Evolutionary conservation across 73 alveolate genomes (phyloP).

Genomic region (Symbiodinium natans): DNA sequence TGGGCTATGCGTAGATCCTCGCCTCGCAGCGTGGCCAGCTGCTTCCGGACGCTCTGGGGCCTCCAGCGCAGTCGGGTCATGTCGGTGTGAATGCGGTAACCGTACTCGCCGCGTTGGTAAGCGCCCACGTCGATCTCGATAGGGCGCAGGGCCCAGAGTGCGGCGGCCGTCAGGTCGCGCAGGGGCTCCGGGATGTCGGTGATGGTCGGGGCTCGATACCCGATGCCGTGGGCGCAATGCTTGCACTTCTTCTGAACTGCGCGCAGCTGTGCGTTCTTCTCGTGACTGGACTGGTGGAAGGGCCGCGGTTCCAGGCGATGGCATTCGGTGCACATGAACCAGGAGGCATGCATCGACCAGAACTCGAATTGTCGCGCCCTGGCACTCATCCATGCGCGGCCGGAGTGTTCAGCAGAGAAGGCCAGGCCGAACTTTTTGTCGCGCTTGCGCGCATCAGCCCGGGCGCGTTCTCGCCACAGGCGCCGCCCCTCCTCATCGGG

Average conservation of each 20-base stretch:
- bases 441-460: too few relatives aligned
- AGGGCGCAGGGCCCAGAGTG: conserved; percentile 8
- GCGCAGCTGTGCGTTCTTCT: too few relatives aligned
- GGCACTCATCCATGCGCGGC: neutral
- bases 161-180: neutral
- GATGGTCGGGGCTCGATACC: neutral
- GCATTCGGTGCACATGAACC: neutral
- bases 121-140: neutral
- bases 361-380: neutral
- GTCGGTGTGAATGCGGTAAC: neutral
- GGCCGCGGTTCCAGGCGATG: neutral
- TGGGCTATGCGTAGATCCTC: neutral
- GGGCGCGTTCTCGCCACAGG: too few relatives aligned
- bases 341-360: neutral
- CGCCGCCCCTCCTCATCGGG: too few relatives aligned
- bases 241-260: neutral
- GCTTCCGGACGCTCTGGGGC: neutral
- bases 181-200: neutral
- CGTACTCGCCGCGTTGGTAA: neutral
- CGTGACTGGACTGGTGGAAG: neutral
- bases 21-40: neutral
- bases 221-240: neutral
- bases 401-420: neutral
- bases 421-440: too few relatives aligned
- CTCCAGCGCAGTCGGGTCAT: neutral